These are phyloP conservation scores for Phialemoniopsis sp. DNA, from an alignment of 2,329 filamentous ascomycete species.

Conservation along the genomic window DNA sequence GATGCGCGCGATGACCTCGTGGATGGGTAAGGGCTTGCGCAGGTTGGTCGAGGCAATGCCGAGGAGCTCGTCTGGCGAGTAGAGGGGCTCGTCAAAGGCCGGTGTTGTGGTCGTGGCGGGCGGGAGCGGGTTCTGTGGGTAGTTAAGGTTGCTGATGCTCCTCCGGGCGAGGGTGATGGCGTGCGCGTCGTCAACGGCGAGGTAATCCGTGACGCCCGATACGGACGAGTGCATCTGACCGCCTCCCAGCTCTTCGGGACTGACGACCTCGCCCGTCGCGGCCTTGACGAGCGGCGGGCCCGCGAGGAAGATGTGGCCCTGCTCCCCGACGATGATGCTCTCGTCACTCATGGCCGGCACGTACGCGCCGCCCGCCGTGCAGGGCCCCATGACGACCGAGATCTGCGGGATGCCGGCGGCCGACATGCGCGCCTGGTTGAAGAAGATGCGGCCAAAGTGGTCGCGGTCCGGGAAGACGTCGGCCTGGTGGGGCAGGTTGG, in stretches of 20 bases:
- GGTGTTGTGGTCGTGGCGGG: conserved; percentile 26
- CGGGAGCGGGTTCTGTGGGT: conserved; percentile 49
- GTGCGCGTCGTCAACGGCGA: conserved; percentile 91
- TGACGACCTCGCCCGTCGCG: conserved; percentile 89
- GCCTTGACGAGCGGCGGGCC: conserved; percentile 94
- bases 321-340: conserved; percentile 90
- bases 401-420: conserved; percentile 86
- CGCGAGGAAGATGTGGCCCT: conserved; percentile 96
- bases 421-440: conserved; percentile 94
- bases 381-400: conserved; percentile 94
- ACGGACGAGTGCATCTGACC: conserved; percentile 86
- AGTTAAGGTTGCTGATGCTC: conserved; percentile 86
- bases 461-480: conserved; percentile 94
- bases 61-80: conserved; percentile 73
- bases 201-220: conserved; percentile 91
- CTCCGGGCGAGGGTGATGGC: conserved; percentile 81
- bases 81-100: conserved; percentile 69
- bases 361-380: conserved; percentile 92
- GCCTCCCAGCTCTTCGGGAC: conserved; percentile 85
- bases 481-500: conserved; percentile 90
- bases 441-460: conserved; percentile 97
- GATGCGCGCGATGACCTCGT: conserved; percentile 88
- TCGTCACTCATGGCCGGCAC: conserved; percentile 97
- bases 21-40: conserved; percentile 77
- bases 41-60: conserved; percentile 91